Conservation (phyloP, 805 yeast genomes). For the Starmerella bombicola region DNA sequence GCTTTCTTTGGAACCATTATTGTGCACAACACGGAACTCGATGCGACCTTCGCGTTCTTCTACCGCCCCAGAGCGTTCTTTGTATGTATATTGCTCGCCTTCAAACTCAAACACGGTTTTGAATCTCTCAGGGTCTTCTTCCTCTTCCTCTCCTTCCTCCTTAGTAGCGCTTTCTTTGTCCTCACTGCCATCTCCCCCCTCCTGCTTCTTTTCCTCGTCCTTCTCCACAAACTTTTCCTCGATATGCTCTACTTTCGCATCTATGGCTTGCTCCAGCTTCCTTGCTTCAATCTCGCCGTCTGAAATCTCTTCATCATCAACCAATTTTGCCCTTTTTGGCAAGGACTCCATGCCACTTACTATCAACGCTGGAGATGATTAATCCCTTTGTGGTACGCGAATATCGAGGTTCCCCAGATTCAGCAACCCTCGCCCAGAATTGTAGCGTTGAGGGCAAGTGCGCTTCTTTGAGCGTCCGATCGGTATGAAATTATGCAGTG, state of each 20-base stretch:
- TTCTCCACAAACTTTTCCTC: conserved; percentile 24
- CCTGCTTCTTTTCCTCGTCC: conserved; percentile 19
- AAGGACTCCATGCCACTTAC: conserved; percentile 7
- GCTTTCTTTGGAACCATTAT: conserved; percentile 77
- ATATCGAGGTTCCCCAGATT: too few relatives aligned
- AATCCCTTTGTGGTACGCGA: too few relatives aligned
- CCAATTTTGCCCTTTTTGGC: conserved; percentile 18
- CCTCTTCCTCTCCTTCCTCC: conserved; percentile 21
- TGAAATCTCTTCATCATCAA: conserved; percentile 19
- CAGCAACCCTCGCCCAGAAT: too few relatives aligned
- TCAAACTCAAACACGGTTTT: conserved; percentile 51
- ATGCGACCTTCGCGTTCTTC: conserved; percentile 90
- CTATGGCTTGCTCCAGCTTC: conserved; percentile 23
- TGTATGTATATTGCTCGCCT: conserved; percentile 68
- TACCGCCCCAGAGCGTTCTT: conserved; percentile 84
- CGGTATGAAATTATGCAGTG: too few relatives aligned
- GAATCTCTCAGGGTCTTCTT: conserved; percentile 25
- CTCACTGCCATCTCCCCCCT: conserved; percentile 16
- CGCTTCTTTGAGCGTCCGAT: too few relatives aligned
- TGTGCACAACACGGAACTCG: conserved; percentile 91
- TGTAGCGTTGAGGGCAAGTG: too few relatives aligned
- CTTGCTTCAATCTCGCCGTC: conserved; percentile 20
- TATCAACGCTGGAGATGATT: too few relatives aligned
- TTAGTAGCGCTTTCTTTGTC: conserved; percentile 24
- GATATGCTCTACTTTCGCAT: conserved; percentile 25